These are phyloP conservation scores for Helicocarpus griseus DNA, from an alignment of 2,329 filamentous ascomycete species.

Conservation along the genomic window DNA sequence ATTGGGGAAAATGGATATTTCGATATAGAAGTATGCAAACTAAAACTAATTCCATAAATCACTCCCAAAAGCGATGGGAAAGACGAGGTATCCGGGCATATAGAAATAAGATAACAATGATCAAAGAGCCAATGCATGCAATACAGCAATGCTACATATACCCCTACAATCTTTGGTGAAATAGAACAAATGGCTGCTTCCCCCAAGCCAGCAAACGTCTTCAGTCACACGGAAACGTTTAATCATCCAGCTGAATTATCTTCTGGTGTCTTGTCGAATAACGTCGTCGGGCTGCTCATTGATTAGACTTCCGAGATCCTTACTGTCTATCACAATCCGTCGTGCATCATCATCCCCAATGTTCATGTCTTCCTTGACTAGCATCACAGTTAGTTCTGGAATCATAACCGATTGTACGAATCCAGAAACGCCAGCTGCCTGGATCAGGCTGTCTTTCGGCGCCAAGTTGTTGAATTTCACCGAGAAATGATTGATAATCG, in stretches of 20 bases:
- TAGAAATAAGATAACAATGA: no score
- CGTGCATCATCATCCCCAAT: conserved; percentile 39
- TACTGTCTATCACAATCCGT: conserved; percentile 56
- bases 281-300: conserved; percentile 55
- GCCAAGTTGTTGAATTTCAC: conserved; percentile 52
- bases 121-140: no score
- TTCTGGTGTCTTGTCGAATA: conserved; percentile 23
- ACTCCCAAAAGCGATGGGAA: no score
- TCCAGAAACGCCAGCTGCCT: conserved; percentile 54
- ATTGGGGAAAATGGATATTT: not conserved
- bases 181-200: no score
- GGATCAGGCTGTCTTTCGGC: conserved; percentile 55
- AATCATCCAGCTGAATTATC: conserved; percentile 5
- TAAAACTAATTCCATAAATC: not conserved
- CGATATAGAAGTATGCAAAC: not conserved
- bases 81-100: no score
- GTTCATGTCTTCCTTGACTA: conserved; percentile 52
- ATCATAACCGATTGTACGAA: conserved; percentile 70
- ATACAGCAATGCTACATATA: no score
- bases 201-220: no score
- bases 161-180: no score
- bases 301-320: conserved; percentile 56
- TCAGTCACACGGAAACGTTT: no score
- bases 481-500: conserved; percentile 53
- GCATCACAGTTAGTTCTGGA: conserved; percentile 51